phyloP scores from a whole-genome alignment of 169 alveolate species.

The Babesia sp. region DNA sequence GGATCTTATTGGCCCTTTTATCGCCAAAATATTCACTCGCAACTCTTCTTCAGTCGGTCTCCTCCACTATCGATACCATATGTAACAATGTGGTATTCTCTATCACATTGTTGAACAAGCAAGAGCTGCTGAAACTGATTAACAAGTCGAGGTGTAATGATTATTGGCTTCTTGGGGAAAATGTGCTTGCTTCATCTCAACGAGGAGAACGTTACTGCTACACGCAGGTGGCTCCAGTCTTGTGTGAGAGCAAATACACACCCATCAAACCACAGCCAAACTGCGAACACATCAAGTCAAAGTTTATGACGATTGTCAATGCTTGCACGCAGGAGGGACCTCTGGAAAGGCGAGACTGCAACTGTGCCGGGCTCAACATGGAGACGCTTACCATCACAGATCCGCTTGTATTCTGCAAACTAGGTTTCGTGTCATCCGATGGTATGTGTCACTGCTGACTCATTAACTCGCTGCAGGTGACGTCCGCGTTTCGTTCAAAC shows the following conservation, averaged over 20 bases:
- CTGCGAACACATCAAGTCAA: conserved; percentile 63
- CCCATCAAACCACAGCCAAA: conserved; percentile 36
- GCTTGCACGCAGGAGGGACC: conserved; percentile 15
- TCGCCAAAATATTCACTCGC: background rate
- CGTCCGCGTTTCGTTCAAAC: conserved; percentile 41
- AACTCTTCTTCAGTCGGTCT: conserved; percentile 43
- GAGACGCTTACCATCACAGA: conserved; percentile 51
- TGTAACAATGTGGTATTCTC: conserved; percentile 49
- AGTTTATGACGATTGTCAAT: conserved; percentile 44
- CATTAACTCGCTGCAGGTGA: conserved; percentile 3
- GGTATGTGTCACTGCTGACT: conserved; percentile 18
- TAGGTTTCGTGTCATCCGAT: conserved; percentile 6
- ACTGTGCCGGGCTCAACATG: conserved; percentile 51
- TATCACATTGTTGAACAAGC: conserved; percentile 24
- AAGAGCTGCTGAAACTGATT: conserved; percentile 38
- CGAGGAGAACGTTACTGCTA: conserved; percentile 51
- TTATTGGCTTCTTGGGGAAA: conserved; percentile 57
- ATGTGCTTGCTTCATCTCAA: conserved; percentile 29
- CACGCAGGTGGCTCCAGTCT: conserved; percentile 31
- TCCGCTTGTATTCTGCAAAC: conserved; percentile 62
- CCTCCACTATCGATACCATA: conserved; percentile 47
- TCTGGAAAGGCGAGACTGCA: conserved; percentile 3
- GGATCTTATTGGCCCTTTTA: background rate
- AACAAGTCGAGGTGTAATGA: conserved; percentile 41
- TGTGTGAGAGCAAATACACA: conserved; percentile 48